These are phyloP conservation scores for Pseudogymnoascus sp. DNA, from an alignment of 2,329 filamentous ascomycete genomes.

Conservation along the genomic window DNA sequence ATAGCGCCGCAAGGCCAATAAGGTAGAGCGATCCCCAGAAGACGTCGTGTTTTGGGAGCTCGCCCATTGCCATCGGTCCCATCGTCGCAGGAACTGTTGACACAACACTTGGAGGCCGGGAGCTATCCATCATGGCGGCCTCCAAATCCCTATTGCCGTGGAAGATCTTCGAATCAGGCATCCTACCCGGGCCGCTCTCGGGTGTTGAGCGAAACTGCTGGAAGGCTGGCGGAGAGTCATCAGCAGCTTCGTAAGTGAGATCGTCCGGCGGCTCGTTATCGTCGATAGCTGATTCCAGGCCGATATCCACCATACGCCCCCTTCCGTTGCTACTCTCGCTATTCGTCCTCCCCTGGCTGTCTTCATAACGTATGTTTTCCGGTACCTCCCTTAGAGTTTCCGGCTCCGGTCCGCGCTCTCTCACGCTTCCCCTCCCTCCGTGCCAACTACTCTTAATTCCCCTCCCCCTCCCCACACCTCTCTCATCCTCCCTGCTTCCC, in stretches of 20 bases:
- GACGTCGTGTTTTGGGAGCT: slow-evolving; percentile 74
- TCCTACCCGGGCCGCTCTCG: slow-evolving; percentile 25
- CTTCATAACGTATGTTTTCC: slow-evolving; percentile 25
- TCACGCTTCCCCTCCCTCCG: slow-evolving; percentile 33
- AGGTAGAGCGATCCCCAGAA: slow-evolving; percentile 91
- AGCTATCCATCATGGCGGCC: slow-evolving; percentile 13
- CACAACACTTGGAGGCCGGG: slow-evolving; percentile 25
- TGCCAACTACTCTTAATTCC: slow-evolving; percentile 62
- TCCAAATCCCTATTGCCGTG: slow-evolving; percentile 21
- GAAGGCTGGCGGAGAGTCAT: slow-evolving; percentile 54
- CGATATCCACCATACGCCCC: slow-evolving; percentile 73
- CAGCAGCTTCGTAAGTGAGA: slow-evolving; percentile 47
- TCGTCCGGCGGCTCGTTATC: slow-evolving; percentile 55
- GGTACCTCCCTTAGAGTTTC: slow-evolving; percentile 32
- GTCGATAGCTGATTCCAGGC: slow-evolving; percentile 62
- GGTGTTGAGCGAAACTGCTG: slow-evolving; percentile 43
- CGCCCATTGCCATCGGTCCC: slow-evolving; percentile 48
- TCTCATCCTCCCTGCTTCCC: slow-evolving; percentile 26
- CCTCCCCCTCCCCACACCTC: slow-evolving; percentile 31
- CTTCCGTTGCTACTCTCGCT: slow-evolving; percentile 45
- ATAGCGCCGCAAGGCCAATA: slow-evolving; percentile 73
- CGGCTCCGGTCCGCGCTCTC: slow-evolving; percentile 23
- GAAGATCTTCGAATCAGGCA: slow-evolving; percentile 22
- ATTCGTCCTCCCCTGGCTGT: slow-evolving; percentile 19
- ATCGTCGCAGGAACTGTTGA: slow-evolving; percentile 48